Evolutionary conservation across 768 basidiomycete species (phyloP).

Genomic region (Steccherinum ochraceum): DNA sequence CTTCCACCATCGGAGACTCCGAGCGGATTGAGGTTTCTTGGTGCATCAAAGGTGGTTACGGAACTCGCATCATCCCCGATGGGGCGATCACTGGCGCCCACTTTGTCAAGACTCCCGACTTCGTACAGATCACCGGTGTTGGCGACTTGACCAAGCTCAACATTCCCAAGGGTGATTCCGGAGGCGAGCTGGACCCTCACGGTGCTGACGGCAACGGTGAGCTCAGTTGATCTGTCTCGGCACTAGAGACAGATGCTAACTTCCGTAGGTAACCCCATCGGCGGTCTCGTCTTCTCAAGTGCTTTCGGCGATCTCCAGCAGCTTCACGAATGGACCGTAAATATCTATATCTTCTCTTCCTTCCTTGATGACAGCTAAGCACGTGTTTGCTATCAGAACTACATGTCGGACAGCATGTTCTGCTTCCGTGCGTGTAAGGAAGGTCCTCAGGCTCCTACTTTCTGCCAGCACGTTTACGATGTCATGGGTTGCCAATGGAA

Average conservation of each 20-base stretch:
- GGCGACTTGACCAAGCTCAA: conserved; percentile 65
- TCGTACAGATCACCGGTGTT: conserved; percentile 62
- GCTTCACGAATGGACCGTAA: conserved; percentile 69
- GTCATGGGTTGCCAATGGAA: conserved; percentile 57
- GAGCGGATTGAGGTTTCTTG: conserved; percentile 53
- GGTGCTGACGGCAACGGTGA: conserved; percentile 52
- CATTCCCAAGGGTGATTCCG: conserved; percentile 50
- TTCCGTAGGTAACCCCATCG: conserved; percentile 53
- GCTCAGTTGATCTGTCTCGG: conserved; percentile 1
- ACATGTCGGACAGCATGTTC: conserved; percentile 52
- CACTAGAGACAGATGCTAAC: neutral
- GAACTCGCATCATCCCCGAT: conserved; percentile 63
- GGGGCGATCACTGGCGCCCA: conserved; percentile 65
- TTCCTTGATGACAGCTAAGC: conserved; percentile 6
- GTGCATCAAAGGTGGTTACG: conserved; percentile 50
- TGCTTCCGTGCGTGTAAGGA: conserved; percentile 68
- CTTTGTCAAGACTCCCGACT: conserved; percentile 69
- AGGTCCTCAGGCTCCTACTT: conserved; percentile 40
- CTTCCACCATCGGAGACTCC: conserved; percentile 50
- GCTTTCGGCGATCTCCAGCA: conserved; percentile 57
- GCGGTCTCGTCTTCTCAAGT: conserved; percentile 65
- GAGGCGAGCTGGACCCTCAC: conserved; percentile 68
- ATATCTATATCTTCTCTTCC: conserved; percentile 11
- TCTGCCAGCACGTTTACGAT: conserved; percentile 59
- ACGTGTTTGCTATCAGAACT: conserved; percentile 37